These are phyloP conservation scores for Rhododendron kiyosumense DNA, from an alignment of 148 eudicot species.

Conservation along the genomic window DNA sequence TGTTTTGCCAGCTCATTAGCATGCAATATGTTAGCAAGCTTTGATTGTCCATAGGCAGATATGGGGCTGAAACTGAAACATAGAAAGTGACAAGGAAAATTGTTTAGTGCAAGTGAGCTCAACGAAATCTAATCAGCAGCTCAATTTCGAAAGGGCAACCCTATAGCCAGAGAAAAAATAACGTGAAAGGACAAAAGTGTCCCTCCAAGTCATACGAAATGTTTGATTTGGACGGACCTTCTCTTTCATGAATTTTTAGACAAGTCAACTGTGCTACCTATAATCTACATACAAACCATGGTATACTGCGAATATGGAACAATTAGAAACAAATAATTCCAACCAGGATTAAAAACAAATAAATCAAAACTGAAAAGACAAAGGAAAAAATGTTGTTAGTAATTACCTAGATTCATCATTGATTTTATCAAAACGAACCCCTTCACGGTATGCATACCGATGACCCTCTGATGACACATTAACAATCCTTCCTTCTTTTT, in stretches of 20 bases:
- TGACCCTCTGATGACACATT: conserved; percentile 72
- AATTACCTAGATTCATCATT: conserved; percentile 59
- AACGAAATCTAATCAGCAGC: background rate
- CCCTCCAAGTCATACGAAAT: background rate
- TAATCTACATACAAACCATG: background rate
- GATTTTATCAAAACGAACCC: conserved; percentile 70
- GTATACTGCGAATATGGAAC: background rate
- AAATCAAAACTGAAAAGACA: background rate
- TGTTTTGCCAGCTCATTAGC: conserved; percentile 67
- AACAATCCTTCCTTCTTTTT: conserved; percentile 78
- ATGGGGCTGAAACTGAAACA: conserved; percentile 51
- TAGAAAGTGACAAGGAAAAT: background rate
- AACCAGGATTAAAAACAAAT: background rate
- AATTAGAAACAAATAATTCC: background rate
- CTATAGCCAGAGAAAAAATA: background rate
- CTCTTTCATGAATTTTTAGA: background rate
- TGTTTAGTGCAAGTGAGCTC: background rate
- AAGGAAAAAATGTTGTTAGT: background rate
- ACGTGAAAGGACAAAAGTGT: background rate
- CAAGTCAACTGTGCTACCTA: background rate
- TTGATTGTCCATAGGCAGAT: conserved; percentile 83
- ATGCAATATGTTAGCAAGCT: conserved; percentile 81
- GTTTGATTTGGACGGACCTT: background rate
- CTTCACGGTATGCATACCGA: conserved; percentile 38
- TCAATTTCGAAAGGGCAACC: background rate